Evolutionary conservation across 1,284 basidiomycete genomes (phyloP), one percentile per base, ranked within the genome.

Genomic region (Austroboletus sp.): DNA sequence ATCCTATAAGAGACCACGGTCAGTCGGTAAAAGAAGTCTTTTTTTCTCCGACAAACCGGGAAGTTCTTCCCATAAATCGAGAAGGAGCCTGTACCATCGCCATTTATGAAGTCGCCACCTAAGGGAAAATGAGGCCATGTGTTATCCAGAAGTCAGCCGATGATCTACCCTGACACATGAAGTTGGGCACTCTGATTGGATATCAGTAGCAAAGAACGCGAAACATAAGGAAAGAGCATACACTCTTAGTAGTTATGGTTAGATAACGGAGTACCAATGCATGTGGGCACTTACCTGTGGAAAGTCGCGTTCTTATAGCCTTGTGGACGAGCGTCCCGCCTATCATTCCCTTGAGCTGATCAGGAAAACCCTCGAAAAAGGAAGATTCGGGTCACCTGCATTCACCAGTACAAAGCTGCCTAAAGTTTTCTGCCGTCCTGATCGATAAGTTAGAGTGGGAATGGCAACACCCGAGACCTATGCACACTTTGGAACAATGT

Each of bases 341-440:
- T 92, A 58, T 10, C 32, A 49, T 12, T 33, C 33, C 34, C 52
- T 56, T 53, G 43, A 49, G 33, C 26, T 48, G 52, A 48, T 59
- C 21, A 61, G 48, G 49, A 49, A 48, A 32, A 9, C 31, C 23
- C 1, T 10, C 13, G 13, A 5, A 11, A 9, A 27, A 6, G 37
- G 12, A 43, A 34, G 39, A 30, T 36, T 33, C 13, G 13, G 56
- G 64, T 48, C 48, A 91, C 89, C 90, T 78, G 67, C 84, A 89
- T 69, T 98, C 94, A 26, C 96, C 95, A 0, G 95, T 98, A 63
- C 95, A 98, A 16, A 98, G 72, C 58, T 98, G 94, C 48, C 95
- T 76, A 60, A 98, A 98, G 72, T 98, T 98, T 69, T 98, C 96
- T 1, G 92, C 89, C 0, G 95, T 98, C 61, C 88, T 90, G 54